Evolutionary conservation across 2,329 filamentous ascomycete genomes (phyloP).

Genomic region (Thielaviopsis euricoi): DNA sequence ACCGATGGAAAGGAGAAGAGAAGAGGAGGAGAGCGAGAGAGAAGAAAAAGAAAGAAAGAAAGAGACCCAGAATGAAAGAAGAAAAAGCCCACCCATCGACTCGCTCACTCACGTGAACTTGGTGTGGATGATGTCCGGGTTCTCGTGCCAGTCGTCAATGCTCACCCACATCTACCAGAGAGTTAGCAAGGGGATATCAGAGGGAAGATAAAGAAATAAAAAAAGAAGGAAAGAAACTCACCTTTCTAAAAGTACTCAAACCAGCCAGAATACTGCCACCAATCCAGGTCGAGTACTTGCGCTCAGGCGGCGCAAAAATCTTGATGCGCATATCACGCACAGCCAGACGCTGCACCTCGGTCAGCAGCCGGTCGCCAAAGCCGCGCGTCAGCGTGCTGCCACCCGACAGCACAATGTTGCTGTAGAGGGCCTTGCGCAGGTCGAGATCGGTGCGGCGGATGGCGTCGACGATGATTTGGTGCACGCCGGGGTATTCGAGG

Average conservation of each 20-base stretch:
- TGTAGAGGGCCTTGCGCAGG: constrained; percentile 80
- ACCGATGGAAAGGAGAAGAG: neutral
- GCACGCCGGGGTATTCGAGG: constrained; percentile 88
- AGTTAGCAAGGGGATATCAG: constrained; percentile 5
- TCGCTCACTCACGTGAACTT: constrained; percentile 59
- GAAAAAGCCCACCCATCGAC: neutral
- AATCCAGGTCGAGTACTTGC: constrained; percentile 98
- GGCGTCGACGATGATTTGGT: constrained; percentile 93
- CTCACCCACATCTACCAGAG: constrained; percentile 94
- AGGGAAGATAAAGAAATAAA: constrained; percentile 11
- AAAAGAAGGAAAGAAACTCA: constrained; percentile 25
- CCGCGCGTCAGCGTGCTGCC: constrained; percentile 93
- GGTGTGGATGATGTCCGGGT: constrained; percentile 95
- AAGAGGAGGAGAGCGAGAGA: neutral
- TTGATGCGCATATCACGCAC: constrained; percentile 99
- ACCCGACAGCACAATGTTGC: constrained; percentile 92
- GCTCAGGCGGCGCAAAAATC: constrained; percentile 93
- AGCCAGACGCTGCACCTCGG: constrained; percentile 81
- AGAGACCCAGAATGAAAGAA: neutral
- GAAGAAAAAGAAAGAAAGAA: constrained; percentile 3
- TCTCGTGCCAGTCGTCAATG: constrained; percentile 99
- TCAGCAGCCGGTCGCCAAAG: constrained; percentile 81
- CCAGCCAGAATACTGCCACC: constrained; percentile 94
- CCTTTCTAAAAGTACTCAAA: constrained; percentile 96
- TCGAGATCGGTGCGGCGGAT: constrained; percentile 94